Percentiles rank a stretch among this genome's conserved stretches.
Conservation (phyloP, 2,329 filamentous ascomycete species). For the Nemania diffusa region DNA sequence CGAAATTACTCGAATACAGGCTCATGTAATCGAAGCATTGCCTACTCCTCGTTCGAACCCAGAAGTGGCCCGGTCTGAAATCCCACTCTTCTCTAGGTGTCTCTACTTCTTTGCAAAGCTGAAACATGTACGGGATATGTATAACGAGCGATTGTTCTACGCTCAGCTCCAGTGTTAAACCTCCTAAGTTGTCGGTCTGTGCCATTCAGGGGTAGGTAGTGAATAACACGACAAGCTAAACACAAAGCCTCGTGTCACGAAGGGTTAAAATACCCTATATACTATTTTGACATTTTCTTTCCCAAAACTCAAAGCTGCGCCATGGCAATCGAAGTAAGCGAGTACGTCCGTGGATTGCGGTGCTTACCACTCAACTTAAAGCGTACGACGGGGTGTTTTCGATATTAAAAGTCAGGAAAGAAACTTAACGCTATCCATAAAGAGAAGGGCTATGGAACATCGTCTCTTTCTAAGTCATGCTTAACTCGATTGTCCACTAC, state of each 20-base stretch:
- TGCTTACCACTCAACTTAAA: neutral
- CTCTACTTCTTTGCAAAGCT: neutral
- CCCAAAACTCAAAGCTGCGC: too few relatives aligned
- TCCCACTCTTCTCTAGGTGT: neutral
- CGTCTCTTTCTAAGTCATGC: neutral
- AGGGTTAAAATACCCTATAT: too few relatives aligned
- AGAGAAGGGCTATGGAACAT: neutral
- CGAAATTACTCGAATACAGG: slow-evolving; percentile 36
- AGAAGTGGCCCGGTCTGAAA: neutral
- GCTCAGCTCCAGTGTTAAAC: neutral
- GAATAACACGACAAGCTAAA: neutral
- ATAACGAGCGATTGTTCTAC: neutral
- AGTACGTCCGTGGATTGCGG: too few relatives aligned
- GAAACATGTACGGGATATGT: neutral
- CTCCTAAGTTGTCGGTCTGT: neutral
- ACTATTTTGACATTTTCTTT: too few relatives aligned
- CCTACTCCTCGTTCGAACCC: neutral
- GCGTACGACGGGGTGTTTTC: neutral
- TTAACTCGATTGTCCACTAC: neutral
- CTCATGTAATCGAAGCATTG: slow-evolving; percentile 23
- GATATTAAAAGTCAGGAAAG: neutral
- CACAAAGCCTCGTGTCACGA: too few relatives aligned
- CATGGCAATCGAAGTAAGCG: too few relatives aligned
- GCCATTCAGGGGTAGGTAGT: neutral
- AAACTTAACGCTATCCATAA: neutral